A percentile compares a stretch with the other conserved stretches of the same genome.
These are phyloP conservation scores for Apiospora marii DNA, from an alignment of 2,329 filamentous ascomycete genomes.

Conservation along the genomic window DNA sequence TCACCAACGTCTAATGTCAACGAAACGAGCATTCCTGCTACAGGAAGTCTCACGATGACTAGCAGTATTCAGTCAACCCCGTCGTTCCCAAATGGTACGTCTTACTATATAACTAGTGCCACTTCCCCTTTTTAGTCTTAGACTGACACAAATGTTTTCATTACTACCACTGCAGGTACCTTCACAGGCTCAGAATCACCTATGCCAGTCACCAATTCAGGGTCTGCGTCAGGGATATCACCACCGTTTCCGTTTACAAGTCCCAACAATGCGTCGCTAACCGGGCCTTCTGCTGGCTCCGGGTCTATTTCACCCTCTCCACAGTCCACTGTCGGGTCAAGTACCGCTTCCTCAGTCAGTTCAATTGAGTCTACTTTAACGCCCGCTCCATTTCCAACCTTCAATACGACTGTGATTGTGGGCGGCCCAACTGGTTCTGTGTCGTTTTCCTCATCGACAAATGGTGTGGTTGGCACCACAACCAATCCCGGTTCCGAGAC, in stretches of 20 bases:
- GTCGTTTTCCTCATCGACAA: not conserved
- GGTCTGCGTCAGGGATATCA: not conserved
- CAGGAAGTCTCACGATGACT: conserved; percentile 35
- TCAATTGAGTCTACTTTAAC: not conserved
- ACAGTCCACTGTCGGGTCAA: not conserved
- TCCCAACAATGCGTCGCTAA: conserved; percentile 27
- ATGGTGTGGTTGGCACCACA: not conserved
- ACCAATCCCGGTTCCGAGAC: not conserved
- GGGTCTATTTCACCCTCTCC: not conserved
- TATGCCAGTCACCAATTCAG: not conserved
- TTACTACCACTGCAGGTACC: conserved; percentile 23
- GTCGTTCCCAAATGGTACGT: conserved; percentile 11
- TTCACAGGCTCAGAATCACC: conserved; percentile 22
- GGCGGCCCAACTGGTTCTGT: conserved; percentile 19
- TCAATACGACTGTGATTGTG: not conserved
- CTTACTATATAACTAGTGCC: not conserved
- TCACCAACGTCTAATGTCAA: not conserved
- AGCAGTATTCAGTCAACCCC: not conserved
- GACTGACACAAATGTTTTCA: not conserved
- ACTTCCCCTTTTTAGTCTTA: conserved; percentile 4
- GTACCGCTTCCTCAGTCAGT: not conserved
- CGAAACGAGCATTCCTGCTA: conserved; percentile 36
- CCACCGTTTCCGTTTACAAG: conserved; percentile 27
- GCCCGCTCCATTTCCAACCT: not conserved
- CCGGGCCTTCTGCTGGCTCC: not conserved